Evolutionary conservation across 352 stramenopile species (phyloP).

Genomic region (Peronospora destructor): DNA sequence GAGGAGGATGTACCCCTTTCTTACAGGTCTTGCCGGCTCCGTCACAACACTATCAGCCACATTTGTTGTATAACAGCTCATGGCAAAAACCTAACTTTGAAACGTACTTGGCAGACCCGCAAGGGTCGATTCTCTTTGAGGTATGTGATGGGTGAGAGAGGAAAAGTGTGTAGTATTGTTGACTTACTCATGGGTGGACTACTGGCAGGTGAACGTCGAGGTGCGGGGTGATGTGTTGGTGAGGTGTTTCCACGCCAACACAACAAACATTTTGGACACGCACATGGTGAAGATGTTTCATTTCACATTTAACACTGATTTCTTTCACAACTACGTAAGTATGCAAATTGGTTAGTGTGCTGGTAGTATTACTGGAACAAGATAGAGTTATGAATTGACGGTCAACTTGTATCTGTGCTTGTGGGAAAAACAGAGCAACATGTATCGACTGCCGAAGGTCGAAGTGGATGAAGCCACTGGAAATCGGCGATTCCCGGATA

Average conservation of each 20-base stretch:
- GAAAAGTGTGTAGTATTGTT: neutral
- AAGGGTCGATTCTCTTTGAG: slow-evolving; percentile 52
- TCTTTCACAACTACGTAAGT: slow-evolving; percentile 65
- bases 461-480: slow-evolving; percentile 55
- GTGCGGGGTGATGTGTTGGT: slow-evolving; percentile 69
- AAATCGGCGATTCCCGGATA: slow-evolving; percentile 45
- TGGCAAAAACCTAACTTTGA: slow-evolving; percentile 62
- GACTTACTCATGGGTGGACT: neutral
- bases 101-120: slow-evolving; percentile 45
- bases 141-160: slow-evolving; percentile 14
- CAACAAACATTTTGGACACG: slow-evolving; percentile 62
- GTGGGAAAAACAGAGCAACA: slow-evolving; percentile 24
- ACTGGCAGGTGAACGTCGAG: slow-evolving; percentile 51
- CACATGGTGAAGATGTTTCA: slow-evolving; percentile 83
- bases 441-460: slow-evolving; percentile 45
- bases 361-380: neutral
- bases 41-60: slow-evolving; percentile 46
- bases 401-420: neutral
- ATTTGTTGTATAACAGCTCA: slow-evolving; percentile 65
- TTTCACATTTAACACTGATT: slow-evolving; percentile 81
- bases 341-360: neutral
- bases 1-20: slow-evolving; percentile 54
- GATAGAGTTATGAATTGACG: slow-evolving; percentile 2
- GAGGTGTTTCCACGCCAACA: slow-evolving; percentile 69
- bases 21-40: slow-evolving; percentile 58